A percentile compares a stretch with the other conserved stretches of the same genome.
Evolutionary conservation across 805 yeast species (phyloP).

Genomic region (Schizosaccharomyces japonicus): DNA sequence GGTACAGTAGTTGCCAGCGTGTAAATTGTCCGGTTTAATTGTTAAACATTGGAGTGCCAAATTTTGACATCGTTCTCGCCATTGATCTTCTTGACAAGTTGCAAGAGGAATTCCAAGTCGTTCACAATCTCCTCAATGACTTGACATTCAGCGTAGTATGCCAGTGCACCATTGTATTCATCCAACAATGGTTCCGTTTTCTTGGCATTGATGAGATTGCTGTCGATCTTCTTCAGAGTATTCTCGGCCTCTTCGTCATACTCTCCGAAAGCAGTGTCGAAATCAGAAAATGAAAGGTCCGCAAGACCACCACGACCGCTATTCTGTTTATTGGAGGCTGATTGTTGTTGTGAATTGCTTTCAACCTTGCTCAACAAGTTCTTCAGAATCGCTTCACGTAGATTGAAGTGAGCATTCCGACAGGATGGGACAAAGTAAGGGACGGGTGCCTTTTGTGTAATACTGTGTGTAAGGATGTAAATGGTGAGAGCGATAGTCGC

Average conservation of each 20-base stretch:
- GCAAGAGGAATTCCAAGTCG: background rate
- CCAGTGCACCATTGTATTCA: too few relatives aligned
- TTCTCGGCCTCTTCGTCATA: background rate
- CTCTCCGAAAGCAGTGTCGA: background rate
- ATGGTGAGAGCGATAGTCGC: background rate
- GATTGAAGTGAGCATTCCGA: background rate
- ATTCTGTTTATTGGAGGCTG: too few relatives aligned
- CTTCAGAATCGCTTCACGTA: background rate
- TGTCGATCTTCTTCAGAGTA: background rate
- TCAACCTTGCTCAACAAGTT: background rate
- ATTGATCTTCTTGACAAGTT: background rate
- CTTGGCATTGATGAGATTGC: background rate
- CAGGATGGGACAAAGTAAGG: background rate
- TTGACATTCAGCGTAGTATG: slow-evolving; percentile 2
- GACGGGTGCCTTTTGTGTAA: background rate
- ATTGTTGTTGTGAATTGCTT: too few relatives aligned
- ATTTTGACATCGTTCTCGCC: background rate
- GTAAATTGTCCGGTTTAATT: too few relatives aligned
- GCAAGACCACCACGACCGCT: background rate
- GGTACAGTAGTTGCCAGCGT: too few relatives aligned
- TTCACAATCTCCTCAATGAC: background rate
- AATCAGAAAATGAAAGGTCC: background rate
- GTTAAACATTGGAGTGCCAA: too few relatives aligned
- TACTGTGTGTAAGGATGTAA: background rate
- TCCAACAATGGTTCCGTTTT: background rate